phyloP scores from a whole-genome alignment of 2,329 filamentous ascomycete species.

The Dactylella cylindrospora region DNA sequence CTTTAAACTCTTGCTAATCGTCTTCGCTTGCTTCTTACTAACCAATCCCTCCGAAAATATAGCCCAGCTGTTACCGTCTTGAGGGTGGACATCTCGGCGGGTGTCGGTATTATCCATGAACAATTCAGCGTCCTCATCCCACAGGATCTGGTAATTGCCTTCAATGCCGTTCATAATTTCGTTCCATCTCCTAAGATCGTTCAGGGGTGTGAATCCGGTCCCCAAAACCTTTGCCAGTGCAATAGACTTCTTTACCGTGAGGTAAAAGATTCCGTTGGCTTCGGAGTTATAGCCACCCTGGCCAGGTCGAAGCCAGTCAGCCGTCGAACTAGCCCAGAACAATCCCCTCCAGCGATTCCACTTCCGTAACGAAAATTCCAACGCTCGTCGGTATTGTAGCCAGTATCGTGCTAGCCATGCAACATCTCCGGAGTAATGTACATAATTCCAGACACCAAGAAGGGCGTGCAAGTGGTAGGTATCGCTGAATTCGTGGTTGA shows the following conservation, averaged over 20 bases:
- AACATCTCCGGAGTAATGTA: constrained; percentile 60
- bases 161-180: constrained; percentile 51
- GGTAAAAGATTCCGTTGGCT: constrained; percentile 60
- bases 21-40: constrained; percentile 7
- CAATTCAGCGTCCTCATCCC: constrained; percentile 56
- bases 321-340: constrained; percentile 56
- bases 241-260: constrained; percentile 59
- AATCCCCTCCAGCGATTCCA: constrained; percentile 53
- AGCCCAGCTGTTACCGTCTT: constrained; percentile 63
- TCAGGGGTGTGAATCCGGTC: constrained; percentile 52
- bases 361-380: constrained; percentile 49
- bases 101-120: constrained; percentile 60
- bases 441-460: constrained; percentile 63
- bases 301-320: constrained; percentile 59
- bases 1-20: constrained; percentile 49
- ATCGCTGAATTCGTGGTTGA: constrained; percentile 52
- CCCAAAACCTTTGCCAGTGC: constrained; percentile 53
- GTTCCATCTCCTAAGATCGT: constrained; percentile 50
- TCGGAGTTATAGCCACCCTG: constrained; percentile 59
- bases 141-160: constrained; percentile 57
- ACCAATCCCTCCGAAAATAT: constrained; percentile 49
- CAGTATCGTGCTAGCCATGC: constrained; percentile 51
- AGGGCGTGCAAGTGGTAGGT: constrained; percentile 64
- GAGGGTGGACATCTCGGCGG: constrained; percentile 57
- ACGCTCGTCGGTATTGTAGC: constrained; percentile 50